phyloP scores from a whole-genome alignment of 2,329 filamentous ascomycete genomes.

The Diaporthe sp. region DNA sequence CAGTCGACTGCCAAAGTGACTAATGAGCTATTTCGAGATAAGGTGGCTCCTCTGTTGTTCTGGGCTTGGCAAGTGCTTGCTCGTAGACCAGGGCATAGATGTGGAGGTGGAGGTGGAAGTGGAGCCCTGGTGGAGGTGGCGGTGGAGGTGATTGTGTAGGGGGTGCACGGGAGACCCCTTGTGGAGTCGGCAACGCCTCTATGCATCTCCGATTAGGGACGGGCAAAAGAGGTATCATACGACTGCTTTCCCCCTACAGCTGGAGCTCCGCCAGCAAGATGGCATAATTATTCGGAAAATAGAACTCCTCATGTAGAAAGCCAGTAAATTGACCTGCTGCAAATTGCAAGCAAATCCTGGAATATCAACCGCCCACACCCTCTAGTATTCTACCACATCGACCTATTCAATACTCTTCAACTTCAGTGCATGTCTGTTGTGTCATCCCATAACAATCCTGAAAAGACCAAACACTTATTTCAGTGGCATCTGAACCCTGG shows the following conservation, averaged over 20 bases:
- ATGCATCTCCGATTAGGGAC: neutral
- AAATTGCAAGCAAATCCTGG: neutral
- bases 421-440: neutral
- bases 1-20: neutral
- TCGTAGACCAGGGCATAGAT: neutral
- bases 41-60: neutral
- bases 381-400: neutral
- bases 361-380: neutral
- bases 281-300: neutral
- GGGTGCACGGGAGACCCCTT: neutral
- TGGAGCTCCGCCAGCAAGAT: neutral
- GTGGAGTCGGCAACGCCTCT: neutral
- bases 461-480: neutral
- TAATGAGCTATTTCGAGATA: neutral
- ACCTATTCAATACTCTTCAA: neutral
- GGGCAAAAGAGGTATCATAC: neutral
- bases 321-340: neutral
- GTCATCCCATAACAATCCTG: no score
- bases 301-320: neutral
- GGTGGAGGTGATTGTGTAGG: neutral
- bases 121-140: constrained; percentile 9
- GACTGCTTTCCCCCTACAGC: neutral
- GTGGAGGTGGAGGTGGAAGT: constrained; percentile 9
- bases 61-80: neutral
- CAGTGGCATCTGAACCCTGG: neutral